Base-by-base conservation (phyloP, 345 rosid genomes). In the Passiflora organensis region DNA sequence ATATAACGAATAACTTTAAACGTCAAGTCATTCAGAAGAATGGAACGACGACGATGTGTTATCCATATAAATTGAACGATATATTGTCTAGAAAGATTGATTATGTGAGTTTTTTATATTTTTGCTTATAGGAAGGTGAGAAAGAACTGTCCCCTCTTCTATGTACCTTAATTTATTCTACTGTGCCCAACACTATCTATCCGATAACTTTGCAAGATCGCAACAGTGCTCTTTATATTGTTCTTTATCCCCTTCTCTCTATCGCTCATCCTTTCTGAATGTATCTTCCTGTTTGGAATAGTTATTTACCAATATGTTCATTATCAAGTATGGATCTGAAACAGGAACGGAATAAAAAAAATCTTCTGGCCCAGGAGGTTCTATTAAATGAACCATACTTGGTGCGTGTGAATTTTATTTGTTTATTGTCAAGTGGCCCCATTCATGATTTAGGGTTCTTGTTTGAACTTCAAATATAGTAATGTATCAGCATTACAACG, bases 181-280 rank as follows among this genome's bases (percentile, higher is more conserved):
- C 56, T 38, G 2, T 65, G 75, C 34, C 77, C 79, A 63, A 78
- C 82, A 66, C 59, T 53, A 71, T 81, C 82, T 76, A 75, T 55
- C 77, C 75, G 60, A 57, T 72, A 41, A 67, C 70, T 77, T 64
- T 59, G 43, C 73, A 65, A 71, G 75, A 81, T 78, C 79, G 74
- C 61, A 58, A 77, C 75, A 68, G 80, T 66, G 57, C 53, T 74
- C 68, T 63, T 14, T 28, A 18, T 60, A 63, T 37, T 48, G 17
- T 56, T 48, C 9, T 23, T 50, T 56, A 54, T 38, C 23, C n/a
- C 55, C 2, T 44, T 0, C 14, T 15, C 56, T 8, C 8, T 48
- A 44, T 2, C 24, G 39, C 42, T 46, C 64, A 19, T 11, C 59
- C 28, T 19, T 39, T 12, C 51, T 2, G 18, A n/a, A 32, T 39